These are phyloP conservation scores for Pleurotus eryngii DNA, from an alignment of 768 basidiomycete genomes.

Conservation along the genomic window DNA sequence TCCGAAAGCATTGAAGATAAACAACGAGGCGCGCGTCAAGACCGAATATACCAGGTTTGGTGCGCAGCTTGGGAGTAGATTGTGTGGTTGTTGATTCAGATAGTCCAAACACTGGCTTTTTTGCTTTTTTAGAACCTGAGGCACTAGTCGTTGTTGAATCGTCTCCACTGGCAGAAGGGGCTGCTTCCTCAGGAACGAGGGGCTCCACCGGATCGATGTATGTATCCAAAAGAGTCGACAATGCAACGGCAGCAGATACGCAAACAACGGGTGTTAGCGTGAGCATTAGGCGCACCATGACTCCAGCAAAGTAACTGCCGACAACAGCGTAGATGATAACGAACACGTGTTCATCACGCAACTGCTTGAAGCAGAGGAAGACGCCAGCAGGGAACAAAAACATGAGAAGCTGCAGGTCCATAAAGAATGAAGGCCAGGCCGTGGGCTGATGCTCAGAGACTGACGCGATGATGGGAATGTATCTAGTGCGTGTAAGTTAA, in stretches of 20 bases:
- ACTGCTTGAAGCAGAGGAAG: constrained; percentile 86
- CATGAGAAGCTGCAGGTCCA: constrained; percentile 97
- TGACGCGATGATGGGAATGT: constrained; percentile 97
- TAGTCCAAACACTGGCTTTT: constrained; percentile 37
- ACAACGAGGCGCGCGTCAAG: constrained; percentile 80
- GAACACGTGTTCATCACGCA: constrained; percentile 96
- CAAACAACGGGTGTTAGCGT: constrained; percentile 97
- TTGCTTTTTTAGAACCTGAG: constrained; percentile 51
- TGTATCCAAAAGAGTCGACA: constrained; percentile 83
- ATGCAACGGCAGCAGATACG: constrained; percentile 85
- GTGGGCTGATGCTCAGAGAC: constrained; percentile 99
- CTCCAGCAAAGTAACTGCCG: constrained; percentile 97
- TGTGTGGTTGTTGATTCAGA: constrained; percentile 26
- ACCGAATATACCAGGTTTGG: constrained; percentile 72
- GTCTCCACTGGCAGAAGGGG: constrained; percentile 19
- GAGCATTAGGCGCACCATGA: constrained; percentile 99
- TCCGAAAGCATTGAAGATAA: constrained; percentile 64
- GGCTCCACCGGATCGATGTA: constrained; percentile 88
- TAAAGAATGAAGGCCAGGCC: constrained; percentile 99
- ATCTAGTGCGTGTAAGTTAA: constrained; percentile 38
- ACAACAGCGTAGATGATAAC: constrained; percentile 97
- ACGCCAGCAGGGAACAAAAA: constrained; percentile 98
- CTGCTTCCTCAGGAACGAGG: constrained; percentile 26
- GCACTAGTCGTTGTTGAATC: constrained; percentile 27
- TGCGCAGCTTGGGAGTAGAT: constrained; percentile 29